Evolutionary conservation across 129 eudicot genomes (phyloP).

Genomic region (Sambucus nigra): DNA sequence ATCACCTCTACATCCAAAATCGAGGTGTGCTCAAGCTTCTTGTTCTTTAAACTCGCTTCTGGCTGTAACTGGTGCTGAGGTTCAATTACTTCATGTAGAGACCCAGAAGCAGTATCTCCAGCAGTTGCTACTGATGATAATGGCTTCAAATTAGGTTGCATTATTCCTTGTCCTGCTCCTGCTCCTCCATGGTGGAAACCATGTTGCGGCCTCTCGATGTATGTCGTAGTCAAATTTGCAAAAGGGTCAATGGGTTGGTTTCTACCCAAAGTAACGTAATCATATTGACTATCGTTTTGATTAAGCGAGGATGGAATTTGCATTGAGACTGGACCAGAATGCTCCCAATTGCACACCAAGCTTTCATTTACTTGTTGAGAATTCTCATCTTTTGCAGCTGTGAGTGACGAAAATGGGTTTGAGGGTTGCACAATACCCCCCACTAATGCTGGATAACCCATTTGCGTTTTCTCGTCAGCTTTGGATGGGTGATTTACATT

Average conservation of each 20-base stretch:
- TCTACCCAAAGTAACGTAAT: neutral
- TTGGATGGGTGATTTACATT: constrained; percentile 14
- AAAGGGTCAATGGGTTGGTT: constrained; percentile 3
- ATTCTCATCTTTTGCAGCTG: constrained; percentile 13
- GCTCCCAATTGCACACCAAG: neutral
- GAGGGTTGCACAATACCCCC: constrained; percentile 1
- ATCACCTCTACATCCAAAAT: constrained; percentile 17
- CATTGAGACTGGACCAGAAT: constrained; percentile 4
- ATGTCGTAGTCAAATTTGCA: constrained; percentile 2
- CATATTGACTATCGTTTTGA: neutral
- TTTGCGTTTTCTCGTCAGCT: constrained; percentile 6
- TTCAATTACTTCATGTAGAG: constrained; percentile 2
- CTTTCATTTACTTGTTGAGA: constrained; percentile 12
- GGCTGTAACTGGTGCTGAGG: constrained; percentile 8
- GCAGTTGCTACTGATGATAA: neutral
- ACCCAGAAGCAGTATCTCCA: constrained; percentile 7
- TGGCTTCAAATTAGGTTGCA: constrained; percentile 6
- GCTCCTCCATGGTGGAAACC: neutral
- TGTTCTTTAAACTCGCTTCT: constrained; percentile 13
- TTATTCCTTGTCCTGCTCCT: constrained; percentile 1
- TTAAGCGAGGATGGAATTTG: constrained; percentile 8
- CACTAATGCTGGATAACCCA: neutral
- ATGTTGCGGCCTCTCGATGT: constrained; percentile 6
- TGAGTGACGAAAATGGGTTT: constrained; percentile 9
- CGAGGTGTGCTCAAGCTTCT: constrained; percentile 17